Base-by-base conservation (phyloP, 73 alveolate genomes). In the Diophrys sp. region DNA sequence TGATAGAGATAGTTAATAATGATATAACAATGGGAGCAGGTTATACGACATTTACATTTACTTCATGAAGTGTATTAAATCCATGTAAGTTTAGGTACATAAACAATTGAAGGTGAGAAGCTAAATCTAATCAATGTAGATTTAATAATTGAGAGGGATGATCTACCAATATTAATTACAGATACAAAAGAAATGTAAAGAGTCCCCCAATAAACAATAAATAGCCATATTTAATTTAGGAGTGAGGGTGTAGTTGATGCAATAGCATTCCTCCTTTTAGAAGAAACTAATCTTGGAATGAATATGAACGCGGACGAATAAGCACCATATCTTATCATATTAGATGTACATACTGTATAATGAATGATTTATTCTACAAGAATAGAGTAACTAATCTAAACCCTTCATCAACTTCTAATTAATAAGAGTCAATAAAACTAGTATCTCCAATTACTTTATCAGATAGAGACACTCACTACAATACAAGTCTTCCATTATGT, bases 381-480 rank as follows among this genome's bases (percentile, higher is more conserved):
- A n/a, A 14, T 14, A 68, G 71, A 44, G 72, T 78, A 1, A 88
- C 92, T 2, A 54, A 27, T 34, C 89, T 89, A 54, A 80, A 81
- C 28, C 83, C 83, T 33, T 80, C 89, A 70, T 87, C 87, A 1
- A 80, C 94, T 56, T 87, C 77, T 14, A 87, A 71, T 27, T 32
- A 26, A 56, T 87, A 87, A 23, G 31, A 31, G 2, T 57, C 54
- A 1, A 80, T 68, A 27, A 74, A 55, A 11, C 85, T 69, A 18
- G 77, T 57, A 14, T 87, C 94, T 57, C 90, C 90, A 8, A 79
- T 70, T 14, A 90, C 91, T 0, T 92, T 77, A 31, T 90, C 89
- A 1, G 93, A 54, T 0, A 91, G 87, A 1, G 71, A 79, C 29
- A 89, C 57, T 95, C 97, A 91, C 23, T 78, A 27, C 14, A 91